Base-by-base conservation (phyloP, 495 filamentous ascomycete species). In the Penicillium atrosanguineum region DNA sequence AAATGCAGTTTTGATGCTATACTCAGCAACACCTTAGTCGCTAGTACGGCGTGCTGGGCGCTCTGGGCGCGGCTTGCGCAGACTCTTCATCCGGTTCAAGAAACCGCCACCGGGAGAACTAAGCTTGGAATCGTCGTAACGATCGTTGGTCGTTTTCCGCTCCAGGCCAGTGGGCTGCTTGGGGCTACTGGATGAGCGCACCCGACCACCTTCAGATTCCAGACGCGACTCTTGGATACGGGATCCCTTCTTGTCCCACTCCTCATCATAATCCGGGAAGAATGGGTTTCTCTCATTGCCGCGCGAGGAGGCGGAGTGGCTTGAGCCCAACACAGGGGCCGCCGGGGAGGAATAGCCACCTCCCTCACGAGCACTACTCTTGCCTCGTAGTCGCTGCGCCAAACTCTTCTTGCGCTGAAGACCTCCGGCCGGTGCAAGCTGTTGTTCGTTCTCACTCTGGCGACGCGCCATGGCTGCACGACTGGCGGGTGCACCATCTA, bases 401-500 rank as follows among this genome's bases (percentile, higher is more conserved):
- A 99, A 76, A 37, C 90, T 96, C 74, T 95, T 95, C 81, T 96
- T 97, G 34, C 95, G 84, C 54, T 82, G 80, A 19, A 99, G 71
- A 41, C 91, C 91, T 14, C 84, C 85, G 15, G 55, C 67, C 42
- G 75, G 74, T 31, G 63, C 57, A 18, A 67, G 53, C 14, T 60
- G 75, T 12, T 64, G 64, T n/a, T 83, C 79, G 25, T 71, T 72
- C 57, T 92, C 88, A 50, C 78, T 84, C 50, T 90, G 83, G 50
- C 84, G 84, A 34, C 85, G 86, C 62, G 90, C 84, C 54, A 97
- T 91, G 19, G 90, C 93, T 14, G 85, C 76, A 50, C 85, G 84
- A 19, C 91, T 87, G 14, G 95, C 95, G 6, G 92, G 94, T 3
- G 95, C 87, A 23, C 95, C 95, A 58, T 99, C 95, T 20, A 99